A percentile compares a stretch with the other conserved stretches of the same genome.
Conservation (phyloP, 768 basidiomycete species). For the Lentinula edodes region DNA sequence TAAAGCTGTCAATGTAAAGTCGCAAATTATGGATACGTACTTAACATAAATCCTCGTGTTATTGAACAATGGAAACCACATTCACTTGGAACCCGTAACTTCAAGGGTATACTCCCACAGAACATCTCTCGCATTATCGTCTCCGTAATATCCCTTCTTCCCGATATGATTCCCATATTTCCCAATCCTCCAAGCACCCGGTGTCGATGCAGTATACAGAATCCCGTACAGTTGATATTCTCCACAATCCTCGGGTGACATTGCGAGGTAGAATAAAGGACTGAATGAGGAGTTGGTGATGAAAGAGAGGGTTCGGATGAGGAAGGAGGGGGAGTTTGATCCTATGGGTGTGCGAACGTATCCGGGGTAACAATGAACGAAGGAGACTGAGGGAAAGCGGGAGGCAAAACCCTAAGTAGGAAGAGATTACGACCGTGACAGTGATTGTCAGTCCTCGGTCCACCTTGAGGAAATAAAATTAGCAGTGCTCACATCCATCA, state of each 20-base stretch:
- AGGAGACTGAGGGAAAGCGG: neutral
- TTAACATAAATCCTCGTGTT: no score
- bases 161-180: slow-evolving; percentile 27
- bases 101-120: slow-evolving; percentile 30
- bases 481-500: slow-evolving; percentile 22
- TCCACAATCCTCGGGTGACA: neutral
- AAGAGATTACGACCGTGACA: neutral
- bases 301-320: neutral
- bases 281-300: neutral
- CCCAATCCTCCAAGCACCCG: slow-evolving; percentile 18
- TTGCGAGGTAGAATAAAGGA: neutral
- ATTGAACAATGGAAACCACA: no score
- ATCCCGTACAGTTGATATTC: slow-evolving; percentile 1
- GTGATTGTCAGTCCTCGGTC: neutral
- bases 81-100: neutral
- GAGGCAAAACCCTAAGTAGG: neutral
- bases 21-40: no score
- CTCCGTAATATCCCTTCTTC: slow-evolving; percentile 27
- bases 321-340: neutral
- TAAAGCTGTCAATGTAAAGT: no score
- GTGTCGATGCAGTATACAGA: neutral
- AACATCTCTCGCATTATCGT: slow-evolving; percentile 28
- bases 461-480: neutral
- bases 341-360: neutral
- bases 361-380: neutral